Percentiles rank a stretch among this genome's conserved stretches.
phyloP scores from a whole-genome alignment of 257 asterid species.

The Cynanchum wilfordii region DNA sequence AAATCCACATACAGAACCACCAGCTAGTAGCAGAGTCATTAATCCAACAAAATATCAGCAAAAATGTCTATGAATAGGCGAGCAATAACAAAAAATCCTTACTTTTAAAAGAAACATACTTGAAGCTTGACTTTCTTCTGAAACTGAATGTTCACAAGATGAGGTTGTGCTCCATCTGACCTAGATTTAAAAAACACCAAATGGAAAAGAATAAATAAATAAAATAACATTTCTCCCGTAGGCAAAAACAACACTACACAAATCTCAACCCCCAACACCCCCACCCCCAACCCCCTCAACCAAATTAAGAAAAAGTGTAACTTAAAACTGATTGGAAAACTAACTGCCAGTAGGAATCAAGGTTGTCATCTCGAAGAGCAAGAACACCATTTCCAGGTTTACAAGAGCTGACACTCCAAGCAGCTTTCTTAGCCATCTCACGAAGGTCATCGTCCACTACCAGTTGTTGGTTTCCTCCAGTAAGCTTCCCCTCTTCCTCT shows the following conservation, averaged over 20 bases:
- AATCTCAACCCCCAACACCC: neutral
- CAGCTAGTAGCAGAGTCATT: conserved; percentile 22
- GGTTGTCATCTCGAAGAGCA: conserved; percentile 81
- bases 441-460: conserved; percentile 75
- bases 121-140: conserved; percentile 91
- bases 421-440: conserved; percentile 89
- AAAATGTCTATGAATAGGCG: neutral
- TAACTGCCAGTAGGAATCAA: conserved; percentile 94
- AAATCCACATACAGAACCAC: conserved; percentile 81
- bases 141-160: conserved; percentile 85
- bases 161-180: conserved; percentile 98
- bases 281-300: neutral
- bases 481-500: conserved; percentile 82
- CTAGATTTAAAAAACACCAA: conserved; percentile 27
- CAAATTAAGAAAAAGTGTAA: neutral
- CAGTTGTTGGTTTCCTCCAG: conserved; percentile 60
- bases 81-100: neutral
- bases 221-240: neutral
- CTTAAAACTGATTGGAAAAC: neutral
- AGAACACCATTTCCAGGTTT: conserved; percentile 89
- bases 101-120: conserved; percentile 22
- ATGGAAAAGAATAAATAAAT: neutral
- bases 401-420: conserved; percentile 97
- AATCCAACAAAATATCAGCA: conserved; percentile 3
- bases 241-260: neutral